phyloP scores from a whole-genome alignment of 1,284 basidiomycete genomes.

The Athelia sp. region DNA sequence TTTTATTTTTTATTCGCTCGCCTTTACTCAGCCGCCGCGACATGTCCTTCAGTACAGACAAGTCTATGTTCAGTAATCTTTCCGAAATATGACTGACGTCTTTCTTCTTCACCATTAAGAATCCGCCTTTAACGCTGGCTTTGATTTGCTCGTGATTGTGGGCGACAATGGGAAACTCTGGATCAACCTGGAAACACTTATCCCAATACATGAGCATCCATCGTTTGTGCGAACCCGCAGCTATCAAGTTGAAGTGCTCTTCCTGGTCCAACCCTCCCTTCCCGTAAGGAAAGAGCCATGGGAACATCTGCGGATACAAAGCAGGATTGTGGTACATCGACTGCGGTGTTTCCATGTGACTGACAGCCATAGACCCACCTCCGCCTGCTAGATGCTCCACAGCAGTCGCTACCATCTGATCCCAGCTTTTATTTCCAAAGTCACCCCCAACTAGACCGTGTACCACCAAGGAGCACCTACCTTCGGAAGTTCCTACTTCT shows the following conservation, averaged over 20 bases:
- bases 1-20: slow-evolving; percentile 17
- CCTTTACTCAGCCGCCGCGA: slow-evolving; percentile 13
- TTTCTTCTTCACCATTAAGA: slow-evolving; percentile 19
- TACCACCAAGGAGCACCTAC: slow-evolving; percentile 14
- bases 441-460: slow-evolving; percentile 13
- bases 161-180: slow-evolving; percentile 29
- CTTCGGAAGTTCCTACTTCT: slow-evolving; percentile 12
- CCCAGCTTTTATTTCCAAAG: slow-evolving; percentile 3
- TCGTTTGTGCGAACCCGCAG: slow-evolving; percentile 13
- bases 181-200: slow-evolving; percentile 31
- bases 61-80: slow-evolving; percentile 11
- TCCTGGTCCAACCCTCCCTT: slow-evolving; percentile 16
- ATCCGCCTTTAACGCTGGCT: slow-evolving; percentile 17
- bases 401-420: slow-evolving; percentile 9
- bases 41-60: slow-evolving; percentile 10
- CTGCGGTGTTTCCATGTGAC: slow-evolving; percentile 8
- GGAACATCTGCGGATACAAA: slow-evolving; percentile 24
- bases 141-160: slow-evolving; percentile 36
- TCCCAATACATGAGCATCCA: slow-evolving; percentile 31
- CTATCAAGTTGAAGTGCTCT: not conserved
- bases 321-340: slow-evolving; percentile 19
- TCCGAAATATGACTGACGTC: slow-evolving; percentile 15
- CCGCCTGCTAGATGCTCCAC: slow-evolving; percentile 14
- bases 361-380: slow-evolving; percentile 14
- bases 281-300: slow-evolving; percentile 24